Evolutionary conservation across 768 basidiomycete genomes (phyloP), one percentile per base, ranked within the genome.

Genomic region (Clitopilus hobsonii): DNA sequence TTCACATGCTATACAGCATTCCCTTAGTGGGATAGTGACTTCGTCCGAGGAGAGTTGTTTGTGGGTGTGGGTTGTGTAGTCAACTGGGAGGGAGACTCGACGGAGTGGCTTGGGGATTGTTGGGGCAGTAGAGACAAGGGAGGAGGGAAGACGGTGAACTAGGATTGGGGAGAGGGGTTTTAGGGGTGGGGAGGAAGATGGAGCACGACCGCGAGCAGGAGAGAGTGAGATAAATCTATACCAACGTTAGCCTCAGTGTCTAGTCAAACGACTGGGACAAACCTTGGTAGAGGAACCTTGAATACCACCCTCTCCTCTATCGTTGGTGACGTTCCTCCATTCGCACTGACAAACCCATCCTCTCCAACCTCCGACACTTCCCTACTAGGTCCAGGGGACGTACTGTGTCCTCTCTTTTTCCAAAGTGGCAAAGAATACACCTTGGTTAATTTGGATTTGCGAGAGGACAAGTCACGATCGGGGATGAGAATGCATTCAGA

Each of bases 401-500:
- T 52, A 65, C 54, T 59, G 49, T 38, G 59, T 54, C 55, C 68
- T 62, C 65, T 73, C 74, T 69, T n/a, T n/a, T n/a, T 79, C 84
- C 88, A 90, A 38, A 91, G 67, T 0, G 88, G 87, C 55, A 91
- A 71, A 0, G 85, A 76, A 59, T 85, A 87, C 3, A 85, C 84
- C 62, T 81, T 89, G 24, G 83, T 83, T 60, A 84, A 65, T 48
- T 88, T 70, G 41, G 76, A 72, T 23, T 83, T 75, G 24, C 77
- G n/a, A n/a, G n/a, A n/a, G n/a, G n/a, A 69, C 52, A 74, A 80
- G 3, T 73, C 69, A 50, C 71, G 69, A 14, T 86, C 81, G n/a
- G 89, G 89, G 54, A 91, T 91, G 61, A 91, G 78, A 3, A 88
- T 73, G 56, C 89, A 91, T 62, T 86, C 79, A 52, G 75, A 73